A percentile compares a stretch with the other conserved stretches of the same genome.
phyloP scores from a whole-genome alignment of 176 grass and related monocot species.

The Lolium rigidum region DNA sequence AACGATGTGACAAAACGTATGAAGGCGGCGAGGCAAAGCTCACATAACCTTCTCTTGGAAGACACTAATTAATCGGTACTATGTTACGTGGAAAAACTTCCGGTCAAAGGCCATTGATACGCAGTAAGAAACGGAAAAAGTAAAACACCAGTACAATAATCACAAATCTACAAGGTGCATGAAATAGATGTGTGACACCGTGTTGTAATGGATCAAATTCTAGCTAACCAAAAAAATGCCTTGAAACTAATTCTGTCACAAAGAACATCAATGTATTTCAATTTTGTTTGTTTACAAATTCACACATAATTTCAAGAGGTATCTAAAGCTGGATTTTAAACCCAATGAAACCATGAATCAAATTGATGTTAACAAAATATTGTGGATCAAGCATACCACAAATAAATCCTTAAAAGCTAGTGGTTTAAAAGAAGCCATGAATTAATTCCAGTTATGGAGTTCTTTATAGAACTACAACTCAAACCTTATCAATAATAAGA shows the following conservation, averaged over 20 bases:
- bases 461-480: no score
- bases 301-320: background rate
- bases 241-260: background rate
- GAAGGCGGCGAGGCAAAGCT: no score
- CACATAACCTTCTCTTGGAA: no score
- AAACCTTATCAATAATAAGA: background rate
- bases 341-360: background rate
- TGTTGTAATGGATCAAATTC: background rate
- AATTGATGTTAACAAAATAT: background rate
- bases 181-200: background rate
- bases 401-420: background rate
- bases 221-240: background rate
- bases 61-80: no score
- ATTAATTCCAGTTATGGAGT: background rate
- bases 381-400: background rate
- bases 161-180: background rate
- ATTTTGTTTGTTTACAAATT: background rate
- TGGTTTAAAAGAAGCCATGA: background rate
- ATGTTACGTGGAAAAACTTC: no score
- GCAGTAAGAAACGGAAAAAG: background rate
- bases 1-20: no score
- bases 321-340: background rate
- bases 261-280: background rate
- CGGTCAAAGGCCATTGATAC: background rate
- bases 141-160: background rate